These are phyloP conservation scores for Clavispora santaluciae DNA, from an alignment of 805 yeast genomes.

Conservation along the genomic window DNA sequence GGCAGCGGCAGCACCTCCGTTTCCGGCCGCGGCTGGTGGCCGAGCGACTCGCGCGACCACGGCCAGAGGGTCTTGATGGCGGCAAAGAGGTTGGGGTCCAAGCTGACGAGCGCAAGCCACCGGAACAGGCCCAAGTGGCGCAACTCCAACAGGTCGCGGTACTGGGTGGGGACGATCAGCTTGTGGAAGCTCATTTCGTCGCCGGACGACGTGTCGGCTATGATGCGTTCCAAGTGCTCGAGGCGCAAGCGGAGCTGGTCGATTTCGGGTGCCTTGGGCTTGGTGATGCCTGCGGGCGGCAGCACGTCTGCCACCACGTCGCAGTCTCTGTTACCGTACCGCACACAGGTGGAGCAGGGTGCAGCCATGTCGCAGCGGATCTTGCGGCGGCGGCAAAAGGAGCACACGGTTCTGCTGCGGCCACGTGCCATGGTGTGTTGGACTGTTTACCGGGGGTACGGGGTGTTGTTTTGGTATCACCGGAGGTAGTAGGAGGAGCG, in stretches of 20 bases:
- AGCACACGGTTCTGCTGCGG: constrained; percentile 44
- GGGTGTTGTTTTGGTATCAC: too few species aligned
- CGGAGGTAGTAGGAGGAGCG: too few species aligned
- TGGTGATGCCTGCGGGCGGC: background rate
- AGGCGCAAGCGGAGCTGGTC: constrained; percentile 1
- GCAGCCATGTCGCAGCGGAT: constrained; percentile 34
- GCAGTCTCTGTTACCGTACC: constrained; percentile 14
- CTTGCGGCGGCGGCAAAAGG: constrained; percentile 41
- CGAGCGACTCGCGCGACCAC: background rate
- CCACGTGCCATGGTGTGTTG: constrained; percentile 18
- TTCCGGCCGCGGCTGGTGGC: background rate
- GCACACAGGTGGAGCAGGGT: constrained; percentile 21
- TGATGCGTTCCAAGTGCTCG: constrained; percentile 1
- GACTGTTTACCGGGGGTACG: too few species aligned
- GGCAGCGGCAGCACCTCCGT: background rate
- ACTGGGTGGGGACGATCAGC: background rate
- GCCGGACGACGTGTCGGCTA: background rate
- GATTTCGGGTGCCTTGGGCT: background rate
- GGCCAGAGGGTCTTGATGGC: background rate
- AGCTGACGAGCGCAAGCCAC: background rate
- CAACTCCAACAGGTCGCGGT: background rate
- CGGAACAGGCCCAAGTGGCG: constrained; percentile 3
- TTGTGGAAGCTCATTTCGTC: constrained; percentile 2
- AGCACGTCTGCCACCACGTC: constrained; percentile 5
- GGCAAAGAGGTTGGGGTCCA: constrained; percentile 1